Evolutionary conservation across 2,329 filamentous ascomycete species (phyloP).

Genomic region (Colletotrichum musae): DNA sequence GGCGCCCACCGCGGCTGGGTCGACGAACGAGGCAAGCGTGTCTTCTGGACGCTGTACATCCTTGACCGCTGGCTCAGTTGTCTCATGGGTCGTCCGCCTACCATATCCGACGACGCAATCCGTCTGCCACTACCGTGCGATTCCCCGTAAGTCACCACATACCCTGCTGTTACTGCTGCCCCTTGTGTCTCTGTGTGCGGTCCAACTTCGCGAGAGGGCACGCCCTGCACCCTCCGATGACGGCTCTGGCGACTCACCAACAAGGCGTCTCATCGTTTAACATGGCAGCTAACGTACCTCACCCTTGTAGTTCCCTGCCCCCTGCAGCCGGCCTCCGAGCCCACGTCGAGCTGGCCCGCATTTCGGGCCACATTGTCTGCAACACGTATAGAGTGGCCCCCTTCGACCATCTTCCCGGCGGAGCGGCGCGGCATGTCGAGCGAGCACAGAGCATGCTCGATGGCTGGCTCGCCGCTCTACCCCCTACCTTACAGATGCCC

Average conservation of each 20-base stretch:
- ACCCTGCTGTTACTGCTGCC: background rate
- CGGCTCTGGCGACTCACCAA: slow-evolving; percentile 19
- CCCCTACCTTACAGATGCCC: slow-evolving; percentile 54
- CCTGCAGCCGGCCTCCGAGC: slow-evolving; percentile 60
- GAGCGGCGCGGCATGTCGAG: slow-evolving; percentile 52
- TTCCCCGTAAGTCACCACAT: slow-evolving; percentile 53
- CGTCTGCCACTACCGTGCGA: slow-evolving; percentile 57
- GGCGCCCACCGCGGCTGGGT: slow-evolving; percentile 62
- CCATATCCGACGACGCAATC: slow-evolving; percentile 63
- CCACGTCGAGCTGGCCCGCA: slow-evolving; percentile 62
- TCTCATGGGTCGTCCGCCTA: slow-evolving; percentile 64
- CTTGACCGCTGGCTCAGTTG: slow-evolving; percentile 65
- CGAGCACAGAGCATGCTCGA: slow-evolving; percentile 59
- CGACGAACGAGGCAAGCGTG: slow-evolving; percentile 60
- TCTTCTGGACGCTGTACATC: slow-evolving; percentile 68
- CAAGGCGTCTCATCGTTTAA: slow-evolving; percentile 13
- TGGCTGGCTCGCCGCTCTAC: slow-evolving; percentile 57
- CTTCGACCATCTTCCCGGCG: slow-evolving; percentile 44
- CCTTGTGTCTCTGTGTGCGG: background rate
- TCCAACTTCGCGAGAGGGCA: background rate
- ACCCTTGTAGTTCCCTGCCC: slow-evolving; percentile 56
- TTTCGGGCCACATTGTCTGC: slow-evolving; percentile 64
- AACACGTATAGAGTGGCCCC: slow-evolving; percentile 61
- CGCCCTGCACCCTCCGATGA: slow-evolving; percentile 3
- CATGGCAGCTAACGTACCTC: slow-evolving; percentile 5